phyloP scores from a whole-genome alignment of 257 asterid genomes.

The Przewalskia tangutica region DNA sequence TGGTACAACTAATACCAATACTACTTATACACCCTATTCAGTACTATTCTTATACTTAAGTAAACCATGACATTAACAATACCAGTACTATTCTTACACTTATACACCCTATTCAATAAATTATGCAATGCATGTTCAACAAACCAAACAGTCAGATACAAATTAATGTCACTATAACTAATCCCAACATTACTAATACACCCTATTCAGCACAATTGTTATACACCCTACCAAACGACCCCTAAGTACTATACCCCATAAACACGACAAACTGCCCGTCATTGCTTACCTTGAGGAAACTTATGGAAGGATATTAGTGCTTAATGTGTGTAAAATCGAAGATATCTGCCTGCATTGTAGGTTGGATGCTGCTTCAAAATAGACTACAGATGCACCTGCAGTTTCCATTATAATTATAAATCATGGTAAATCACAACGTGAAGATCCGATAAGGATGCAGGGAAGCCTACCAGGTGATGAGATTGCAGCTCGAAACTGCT shows the following conservation, averaged over 20 bases:
- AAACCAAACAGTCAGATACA: too few relatives aligned
- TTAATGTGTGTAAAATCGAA: slow-evolving; percentile 51
- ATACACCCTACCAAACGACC: too few relatives aligned
- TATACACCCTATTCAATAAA: too few relatives aligned
- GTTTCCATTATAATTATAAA: slow-evolving; percentile 13
- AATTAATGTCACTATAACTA: too few relatives aligned
- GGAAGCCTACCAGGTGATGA: slow-evolving; percentile 53
- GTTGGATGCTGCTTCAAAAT: slow-evolving; percentile 41
- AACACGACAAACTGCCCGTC: not conserved
- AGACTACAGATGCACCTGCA: slow-evolving; percentile 76
- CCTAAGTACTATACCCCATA: not conserved
- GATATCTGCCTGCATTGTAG: slow-evolving; percentile 56
- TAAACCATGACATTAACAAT: too few relatives aligned
- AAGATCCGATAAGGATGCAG: not conserved
- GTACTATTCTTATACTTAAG: too few relatives aligned
- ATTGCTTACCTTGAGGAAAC: slow-evolving; percentile 61
- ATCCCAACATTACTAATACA: too few relatives aligned
- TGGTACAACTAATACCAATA: too few relatives aligned
- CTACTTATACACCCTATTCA: too few relatives aligned
- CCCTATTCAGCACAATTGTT: too few relatives aligned
- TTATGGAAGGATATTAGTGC: slow-evolving; percentile 60
- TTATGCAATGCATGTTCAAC: too few relatives aligned
- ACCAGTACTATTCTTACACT: too few relatives aligned
- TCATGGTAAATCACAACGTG: not conserved
- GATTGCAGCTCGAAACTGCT: slow-evolving; percentile 75